A percentile compares a stretch with the other conserved stretches of the same genome.
Conservation (phyloP, 2,329 filamentous ascomycete species). For the Fusarium sp. region DNA sequence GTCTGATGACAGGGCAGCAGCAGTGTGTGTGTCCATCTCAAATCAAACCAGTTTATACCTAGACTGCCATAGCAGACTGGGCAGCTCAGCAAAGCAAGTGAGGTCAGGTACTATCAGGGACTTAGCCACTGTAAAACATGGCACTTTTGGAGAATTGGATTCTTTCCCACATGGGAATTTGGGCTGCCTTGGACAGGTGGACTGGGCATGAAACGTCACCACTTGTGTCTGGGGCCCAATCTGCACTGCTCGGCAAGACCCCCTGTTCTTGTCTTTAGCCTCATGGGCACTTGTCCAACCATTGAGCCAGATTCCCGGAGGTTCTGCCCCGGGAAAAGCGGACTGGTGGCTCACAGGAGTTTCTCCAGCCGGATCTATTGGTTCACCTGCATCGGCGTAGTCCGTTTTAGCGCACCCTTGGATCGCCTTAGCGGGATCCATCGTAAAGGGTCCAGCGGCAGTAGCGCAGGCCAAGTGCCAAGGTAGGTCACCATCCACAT, state of each 20-base stretch:
- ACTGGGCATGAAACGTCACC: constrained; percentile 14
- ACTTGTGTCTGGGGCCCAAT: constrained; percentile 11
- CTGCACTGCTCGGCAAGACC: background rate
- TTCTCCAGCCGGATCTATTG: background rate
- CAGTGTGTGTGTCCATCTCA: background rate
- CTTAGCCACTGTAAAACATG: constrained; percentile 23
- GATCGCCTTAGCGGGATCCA: constrained; percentile 15
- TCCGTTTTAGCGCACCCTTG: constrained; percentile 3
- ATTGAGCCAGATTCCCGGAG: constrained; percentile 11
- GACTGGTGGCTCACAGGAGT: background rate
- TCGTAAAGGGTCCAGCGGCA: constrained; percentile 25
- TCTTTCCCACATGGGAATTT: constrained; percentile 30
- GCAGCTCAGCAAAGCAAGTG: background rate
- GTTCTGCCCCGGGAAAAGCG: constrained; percentile 23
- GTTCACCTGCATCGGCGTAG: background rate
- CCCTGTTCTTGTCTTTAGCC: constrained; percentile 12
- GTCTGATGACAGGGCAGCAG: constrained; percentile 22
- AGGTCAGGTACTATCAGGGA: background rate
- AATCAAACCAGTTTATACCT: background rate
- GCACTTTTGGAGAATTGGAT: constrained; percentile 35
- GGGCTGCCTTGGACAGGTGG: background rate
- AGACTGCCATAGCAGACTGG: background rate
- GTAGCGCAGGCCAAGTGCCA: constrained; percentile 15
- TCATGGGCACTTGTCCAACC: background rate
- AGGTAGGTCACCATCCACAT: background rate